Evolutionary conservation across 495 filamentous ascomycete genomes (phyloP), one percentile per base, ranked within the genome.

Genomic region (Neurospora hispaniola): DNA sequence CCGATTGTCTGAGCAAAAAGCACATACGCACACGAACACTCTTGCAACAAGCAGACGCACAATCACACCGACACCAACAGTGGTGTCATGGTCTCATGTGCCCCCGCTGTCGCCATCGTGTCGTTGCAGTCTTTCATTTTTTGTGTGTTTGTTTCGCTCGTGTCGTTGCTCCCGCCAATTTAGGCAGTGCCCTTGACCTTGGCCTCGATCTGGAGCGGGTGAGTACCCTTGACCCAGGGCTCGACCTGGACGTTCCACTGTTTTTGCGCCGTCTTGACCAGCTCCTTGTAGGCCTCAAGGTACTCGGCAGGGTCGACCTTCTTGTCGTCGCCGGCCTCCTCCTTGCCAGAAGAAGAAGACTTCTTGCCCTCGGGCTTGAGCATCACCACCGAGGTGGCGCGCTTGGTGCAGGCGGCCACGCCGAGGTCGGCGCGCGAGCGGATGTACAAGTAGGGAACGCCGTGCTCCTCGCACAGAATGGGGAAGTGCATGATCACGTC

Each of bases 401-500:
- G 88, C 88, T 97, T 98, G 68, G 96, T 98, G 74, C 88, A 90
- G 38, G 94, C 93, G 38, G 96, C 94, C 71, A 92, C 90, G 76
- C 96, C 96, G 59, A 99, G 89, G 82, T 98, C 93, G 71, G 92
- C 93, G 73, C 96, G 90, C 69, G 90, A 93, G 41, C 89, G 86
- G 73, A 98, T 91, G 82, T 93, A 99, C 76, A 98, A 85, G 83
- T 98, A 99, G 5, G 94, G 95, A 70, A 97, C 91, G 78, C 90
- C 90, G 86, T 97, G 94, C 83, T 98, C 94, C 84, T 99, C 96
- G 87, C 96, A 98, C 62, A 98, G 90, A 18, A 98, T 91, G 71
- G 96, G 96, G 76, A 99, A 92, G 83, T 98, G 96, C 69, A 92
- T 94, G 84, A 98, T 97, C 77, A 98, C 94, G 79, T 98, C 94